Base-by-base conservation (phyloP, 768 basidiomycete genomes). In the Suillus weaverae region DNA sequence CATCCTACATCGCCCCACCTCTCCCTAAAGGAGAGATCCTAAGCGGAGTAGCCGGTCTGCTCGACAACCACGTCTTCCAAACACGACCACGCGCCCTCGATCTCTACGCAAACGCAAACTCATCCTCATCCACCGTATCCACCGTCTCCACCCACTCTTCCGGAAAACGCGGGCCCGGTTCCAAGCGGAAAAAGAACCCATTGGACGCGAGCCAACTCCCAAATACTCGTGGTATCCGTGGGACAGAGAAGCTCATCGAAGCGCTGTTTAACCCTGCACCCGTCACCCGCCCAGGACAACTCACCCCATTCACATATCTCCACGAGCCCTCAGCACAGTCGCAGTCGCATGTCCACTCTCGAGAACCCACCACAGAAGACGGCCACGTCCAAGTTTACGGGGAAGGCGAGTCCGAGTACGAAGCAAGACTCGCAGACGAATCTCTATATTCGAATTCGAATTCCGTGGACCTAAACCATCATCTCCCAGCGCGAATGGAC, bases 171-270 rank as follows among this genome's bases (percentile, higher is more conserved):
- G 26, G 1, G 26, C 26, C 43, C 5, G 39, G 64, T 26, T 38
- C 33, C 32, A 74, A 71, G 63, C 74, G 66, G 30, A 63, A 55
- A 36, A 72, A 72, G 33, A 64, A 72, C 8, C 74, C 70, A 3
- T 71, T 78, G 26, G 74, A 80, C 48, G 62, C 74, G 11, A 68
- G 76, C 63, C 70, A 70, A 32, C 80, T 90, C 8, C 86, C 86
- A 2, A 71, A 77, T 20, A 83, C 85, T 4, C 81, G 84, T 66
- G 87, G 89, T 1, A 83, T 87, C 2, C 84, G 84, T 60, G 85
- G 86, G 16, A 92, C 91, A 0, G 90, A 91, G 72, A 80, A 81
- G 43, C 81, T 94, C 48, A 92, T 93, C 71, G 92, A 94, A 62
- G 86, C 89, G 6, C 73, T 94, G 32, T 94, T 94, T 73, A 94